phyloP scores from a whole-genome alignment of 73 alveolate genomes.

The Strombidium stylifer region DNA sequence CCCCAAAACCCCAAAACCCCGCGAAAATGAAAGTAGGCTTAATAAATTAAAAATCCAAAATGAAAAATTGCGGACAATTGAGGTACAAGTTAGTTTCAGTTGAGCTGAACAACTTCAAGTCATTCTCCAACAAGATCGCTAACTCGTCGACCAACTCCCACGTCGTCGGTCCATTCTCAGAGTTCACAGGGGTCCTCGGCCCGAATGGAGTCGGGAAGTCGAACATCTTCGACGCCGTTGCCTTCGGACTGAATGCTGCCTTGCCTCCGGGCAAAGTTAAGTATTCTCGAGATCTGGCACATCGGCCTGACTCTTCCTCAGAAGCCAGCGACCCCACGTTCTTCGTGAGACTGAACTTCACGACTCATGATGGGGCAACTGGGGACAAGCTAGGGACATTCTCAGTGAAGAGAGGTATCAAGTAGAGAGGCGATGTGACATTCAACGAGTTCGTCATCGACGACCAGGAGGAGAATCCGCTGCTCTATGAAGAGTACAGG shows the following conservation, averaged over 20 bases:
- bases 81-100: slow-evolving; percentile 44
- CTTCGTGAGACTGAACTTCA: slow-evolving; percentile 45
- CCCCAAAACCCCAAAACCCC: too few relatives aligned
- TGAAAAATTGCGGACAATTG: too few relatives aligned
- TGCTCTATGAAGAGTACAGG: slow-evolving; percentile 66
- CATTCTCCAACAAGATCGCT: too few relatives aligned
- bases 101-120: slow-evolving; percentile 90
- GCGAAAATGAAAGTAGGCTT: too few relatives aligned
- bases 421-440: slow-evolving; percentile 56
- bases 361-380: not conserved
- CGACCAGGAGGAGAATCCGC: slow-evolving; percentile 54
- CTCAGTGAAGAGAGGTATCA: slow-evolving; percentile 62
- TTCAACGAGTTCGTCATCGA: slow-evolving; percentile 74
- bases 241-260: too few relatives aligned
- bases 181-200: slow-evolving; percentile 93
- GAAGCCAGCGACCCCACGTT: slow-evolving; percentile 16
- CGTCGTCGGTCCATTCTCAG: slow-evolving; percentile 89
- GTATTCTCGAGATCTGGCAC: slow-evolving; percentile 79
- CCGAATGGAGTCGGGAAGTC: slow-evolving; percentile 98
- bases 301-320: slow-evolving; percentile 25
- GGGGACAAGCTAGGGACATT: slow-evolving; percentile 30
- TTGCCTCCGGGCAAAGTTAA: slow-evolving; percentile 73
- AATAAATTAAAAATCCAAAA: too few relatives aligned
- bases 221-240: slow-evolving; percentile 94
- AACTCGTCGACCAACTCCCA: slow-evolving; percentile 90